Evolutionary conservation across 345 rosid genomes (phyloP), one percentile per base, ranked within the genome.

Genomic region (Acer campestre): DNA sequence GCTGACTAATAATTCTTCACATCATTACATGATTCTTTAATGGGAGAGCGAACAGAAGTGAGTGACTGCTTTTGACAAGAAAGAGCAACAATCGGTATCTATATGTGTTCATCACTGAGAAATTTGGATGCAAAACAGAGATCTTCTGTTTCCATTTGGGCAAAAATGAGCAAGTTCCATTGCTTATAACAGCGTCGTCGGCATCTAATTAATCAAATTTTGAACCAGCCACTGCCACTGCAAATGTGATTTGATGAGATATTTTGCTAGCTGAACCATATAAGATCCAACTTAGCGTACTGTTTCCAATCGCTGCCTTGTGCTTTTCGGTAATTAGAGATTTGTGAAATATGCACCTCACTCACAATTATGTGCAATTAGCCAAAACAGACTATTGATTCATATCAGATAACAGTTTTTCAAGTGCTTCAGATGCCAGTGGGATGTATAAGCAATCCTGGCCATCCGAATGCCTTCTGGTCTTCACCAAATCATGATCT

Each of bases 401-500:
- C 63, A 92, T 90, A 72, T 92, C 98, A 62, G 84, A 75, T 49
- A 96, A 77, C 75, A 94, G 84, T 74, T 92, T 95, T 55, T 83
- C 82, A 6, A 94, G 83, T 14, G 97, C 93, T 51, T 92, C 97
- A 0, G 82, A 67, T 10, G 98, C 51, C 59, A 96, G 98, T 76
- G 93, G 93, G 75, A 94, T 87, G 66, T 77, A 81, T 61, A 94
- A 82, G 90, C 98, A 94, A 78, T 94, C 99, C 83, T 94, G 98
- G 55, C 98, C 98, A 81, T 96, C 98, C 0, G 87, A 67, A 75
- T 86, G 82, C 86, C 91, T 88, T 84, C 81, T 88, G 59, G 86
- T 90, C 88, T 92, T 96, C 49, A 96, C 95, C 72, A 96, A 85
- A 68, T 94, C 98, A 18, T 92, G 98, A 84, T 96, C 99, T 85